A percentile compares a stretch with the other conserved stretches of the same genome.
Evolutionary conservation across 805 yeast genomes (phyloP).

Genomic region (Wickerhamiella vanderwaltii): DNA sequence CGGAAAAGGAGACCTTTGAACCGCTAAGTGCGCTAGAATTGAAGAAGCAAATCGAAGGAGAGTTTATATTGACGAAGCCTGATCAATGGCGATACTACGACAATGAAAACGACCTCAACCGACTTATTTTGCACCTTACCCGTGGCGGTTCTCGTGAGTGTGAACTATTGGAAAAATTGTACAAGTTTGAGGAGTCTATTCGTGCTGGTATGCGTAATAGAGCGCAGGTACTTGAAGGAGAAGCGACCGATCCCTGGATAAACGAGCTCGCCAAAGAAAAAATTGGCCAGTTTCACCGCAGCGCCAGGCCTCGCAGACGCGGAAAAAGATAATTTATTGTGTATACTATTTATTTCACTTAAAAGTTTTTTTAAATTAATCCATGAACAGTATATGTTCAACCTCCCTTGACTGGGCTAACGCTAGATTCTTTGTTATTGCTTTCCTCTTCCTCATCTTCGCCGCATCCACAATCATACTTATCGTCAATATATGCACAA

Average conservation of each 20-base stretch:
- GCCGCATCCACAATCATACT: slow-evolving; percentile 95
- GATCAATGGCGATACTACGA: slow-evolving; percentile 22
- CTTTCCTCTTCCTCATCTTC: slow-evolving; percentile 21
- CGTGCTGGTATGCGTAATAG: slow-evolving; percentile 11
- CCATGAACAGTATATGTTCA: too few species aligned
- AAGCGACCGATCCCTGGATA: slow-evolving; percentile 4
- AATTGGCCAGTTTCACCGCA: slow-evolving; percentile 11
- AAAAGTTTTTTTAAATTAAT: background rate
- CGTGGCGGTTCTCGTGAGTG: slow-evolving; percentile 18
- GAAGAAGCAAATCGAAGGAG: slow-evolving; percentile 14
- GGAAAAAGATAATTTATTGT: slow-evolving; percentile 3
- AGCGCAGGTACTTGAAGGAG: slow-evolving; percentile 3
- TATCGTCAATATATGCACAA: slow-evolving; percentile 73
- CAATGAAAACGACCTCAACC: slow-evolving; percentile 15
- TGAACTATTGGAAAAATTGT: slow-evolving; percentile 10
- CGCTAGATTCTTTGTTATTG: background rate
- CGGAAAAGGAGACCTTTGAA: background rate
- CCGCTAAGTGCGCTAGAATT: slow-evolving; percentile 12
- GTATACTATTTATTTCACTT: slow-evolving; percentile 1
- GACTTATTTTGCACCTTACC: slow-evolving; percentile 11
- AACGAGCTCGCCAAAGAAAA: slow-evolving; percentile 9
- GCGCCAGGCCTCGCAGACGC: slow-evolving; percentile 3
- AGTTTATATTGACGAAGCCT: slow-evolving; percentile 10
- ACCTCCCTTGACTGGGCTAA: slow-evolving; percentile 9
- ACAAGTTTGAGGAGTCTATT: slow-evolving; percentile 1